Evolutionary conservation across 208 protist genomes (phyloP), one percentile per base, ranked within the genome.

Genomic region (Acanthamoeba lugdunensis): DNA sequence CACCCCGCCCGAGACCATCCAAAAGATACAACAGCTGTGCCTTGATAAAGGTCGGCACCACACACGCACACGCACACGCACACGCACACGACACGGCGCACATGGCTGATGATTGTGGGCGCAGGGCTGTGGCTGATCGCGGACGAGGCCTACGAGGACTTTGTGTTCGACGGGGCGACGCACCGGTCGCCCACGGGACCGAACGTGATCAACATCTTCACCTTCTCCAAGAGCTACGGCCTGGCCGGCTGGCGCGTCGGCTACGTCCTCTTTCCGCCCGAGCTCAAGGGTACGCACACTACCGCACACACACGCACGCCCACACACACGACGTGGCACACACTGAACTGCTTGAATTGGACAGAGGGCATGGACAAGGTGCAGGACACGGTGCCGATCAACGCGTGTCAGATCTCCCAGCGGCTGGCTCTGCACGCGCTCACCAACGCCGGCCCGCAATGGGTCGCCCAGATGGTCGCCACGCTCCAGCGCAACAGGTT

Each of bases 81-180:
- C 48, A 14, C 48, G 14, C 4, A 45, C 1, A 45, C 41, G 1
- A 9, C 41, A 69, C 63, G 63, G n/a, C 25, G n/a, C 16, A 21
- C 14, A n/a, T 67, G 4, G 2, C 25, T n/a, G 61, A n/a, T 14
- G 0, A 14, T 50, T 50, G 6, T 50, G 48, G 21, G 61, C 28
- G 18, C 25, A 77, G 77, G 77, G n/a, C 50, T 85, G 48, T 93
- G 89, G 89, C 41, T 93, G 89, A 58, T 93, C 21, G 16, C 33
- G 1, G 89, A 93, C 58, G 89, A 93, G 63, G 89, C 89, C 33
- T 93, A 93, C 79, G 89, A 93, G 79, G 89, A 93, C 61, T 93
- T 93, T 81, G 58, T 93, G 50, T 93, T 93, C 56, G 89, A 93
- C 23, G 89, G 89, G 41, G 61, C 73, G 0, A 28, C 79, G 63